Percentiles rank a stretch among this genome's conserved stretches.
These are phyloP conservation scores for Clitopilus hobsonii DNA, from an alignment of 768 basidiomycete species.

Conservation along the genomic window DNA sequence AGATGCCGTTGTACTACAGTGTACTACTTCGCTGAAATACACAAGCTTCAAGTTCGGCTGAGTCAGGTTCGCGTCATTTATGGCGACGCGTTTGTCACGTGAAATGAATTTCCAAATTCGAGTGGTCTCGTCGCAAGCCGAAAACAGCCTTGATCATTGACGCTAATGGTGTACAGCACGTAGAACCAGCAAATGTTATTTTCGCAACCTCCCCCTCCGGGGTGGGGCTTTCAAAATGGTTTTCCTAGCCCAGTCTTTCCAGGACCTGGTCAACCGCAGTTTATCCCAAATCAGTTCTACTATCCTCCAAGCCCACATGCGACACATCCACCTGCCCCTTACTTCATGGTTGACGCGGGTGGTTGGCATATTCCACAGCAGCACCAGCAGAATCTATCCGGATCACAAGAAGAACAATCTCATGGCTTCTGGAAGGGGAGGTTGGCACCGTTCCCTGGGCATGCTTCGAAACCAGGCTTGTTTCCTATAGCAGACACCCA, in stretches of 20 bases:
- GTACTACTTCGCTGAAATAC: no score
- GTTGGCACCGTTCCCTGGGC: conserved; percentile 38
- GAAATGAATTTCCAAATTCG: neutral
- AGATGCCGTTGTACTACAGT: neutral
- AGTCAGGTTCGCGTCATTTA: neutral
- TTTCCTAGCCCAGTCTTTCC: neutral
- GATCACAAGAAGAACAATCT: conserved; percentile 9
- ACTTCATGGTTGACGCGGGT: conserved; percentile 8
- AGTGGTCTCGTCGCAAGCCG: no score
- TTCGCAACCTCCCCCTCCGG: neutral
- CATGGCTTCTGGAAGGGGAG: conserved; percentile 37
- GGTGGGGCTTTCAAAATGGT: neutral
- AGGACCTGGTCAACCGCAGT: neutral
- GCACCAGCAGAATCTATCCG: neutral
- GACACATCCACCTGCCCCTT: neutral
- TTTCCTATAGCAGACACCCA: conserved; percentile 2
- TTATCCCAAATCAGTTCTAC: neutral
- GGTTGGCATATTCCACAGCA: conserved; percentile 12
- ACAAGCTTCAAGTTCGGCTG: neutral
- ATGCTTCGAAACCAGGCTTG: conserved; percentile 28
- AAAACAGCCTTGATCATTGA: neutral
- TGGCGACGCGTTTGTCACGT: neutral
- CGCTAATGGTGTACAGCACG: neutral
- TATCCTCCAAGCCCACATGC: neutral
- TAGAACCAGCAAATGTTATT: neutral